phyloP scores from a whole-genome alignment of 2,329 filamentous ascomycete genomes.

The Exophiala viscosa region DNA sequence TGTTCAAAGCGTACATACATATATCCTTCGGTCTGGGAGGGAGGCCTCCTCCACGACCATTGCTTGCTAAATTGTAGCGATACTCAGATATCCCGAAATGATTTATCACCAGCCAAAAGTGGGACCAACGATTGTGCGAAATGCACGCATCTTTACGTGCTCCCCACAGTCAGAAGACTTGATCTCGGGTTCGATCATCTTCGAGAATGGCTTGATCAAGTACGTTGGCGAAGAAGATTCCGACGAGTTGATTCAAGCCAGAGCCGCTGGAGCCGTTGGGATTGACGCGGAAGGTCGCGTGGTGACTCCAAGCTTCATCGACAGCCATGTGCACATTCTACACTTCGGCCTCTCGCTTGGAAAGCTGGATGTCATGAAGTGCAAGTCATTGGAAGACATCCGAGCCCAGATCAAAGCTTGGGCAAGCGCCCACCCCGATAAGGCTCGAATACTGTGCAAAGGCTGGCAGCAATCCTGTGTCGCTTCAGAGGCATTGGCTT shows the following conservation, averaged over 20 bases:
- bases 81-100: too few species aligned
- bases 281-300: neutral
- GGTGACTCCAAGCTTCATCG: conserved; percentile 44
- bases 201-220: neutral
- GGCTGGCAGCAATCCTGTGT: conserved; percentile 49
- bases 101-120: neutral
- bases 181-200: neutral
- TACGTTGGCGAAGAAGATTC: neutral
- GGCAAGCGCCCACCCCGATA: conserved; percentile 37
- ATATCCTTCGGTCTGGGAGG: too few species aligned
- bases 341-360: conserved; percentile 44
- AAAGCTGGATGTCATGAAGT: conserved; percentile 43
- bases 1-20: too few species aligned
- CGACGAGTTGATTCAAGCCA: neutral
- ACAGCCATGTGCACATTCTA: conserved; percentile 48
- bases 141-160: conserved; percentile 6
- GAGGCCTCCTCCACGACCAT: too few species aligned
- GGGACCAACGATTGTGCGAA: conserved; percentile 35
- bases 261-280: neutral
- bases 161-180: neutral
- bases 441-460: conserved; percentile 42
- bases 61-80: too few species aligned
- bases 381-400: conserved; percentile 43
- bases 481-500: conserved; percentile 40
- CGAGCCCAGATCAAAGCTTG: conserved; percentile 38